Base-by-base conservation (phyloP, 2,329 filamentous ascomycete genomes). In the Alternaria incomplexa region DNA sequence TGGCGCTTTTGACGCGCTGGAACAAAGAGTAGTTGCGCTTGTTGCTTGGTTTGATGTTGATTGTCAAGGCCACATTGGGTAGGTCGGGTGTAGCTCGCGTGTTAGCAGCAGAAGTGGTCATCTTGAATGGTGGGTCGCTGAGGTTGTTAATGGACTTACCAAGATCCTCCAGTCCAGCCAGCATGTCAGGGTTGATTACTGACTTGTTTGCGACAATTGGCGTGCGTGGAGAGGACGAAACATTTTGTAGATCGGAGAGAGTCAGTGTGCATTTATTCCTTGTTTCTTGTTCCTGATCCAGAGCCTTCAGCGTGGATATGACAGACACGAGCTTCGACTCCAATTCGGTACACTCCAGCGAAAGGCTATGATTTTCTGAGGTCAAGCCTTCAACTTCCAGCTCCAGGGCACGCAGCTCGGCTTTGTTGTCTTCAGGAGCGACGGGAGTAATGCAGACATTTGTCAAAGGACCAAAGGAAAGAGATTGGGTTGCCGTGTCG, bases 11-110 rank as follows among this genome's bases (percentile, higher is more conserved):
- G 10, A 67, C 45, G 12, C 60, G 63, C 12, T 62, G 46, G 6
- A 73, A 52, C 5, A 70, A 36, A 10, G 45, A 54, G 44, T 61
- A 57, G 11, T 59, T 64, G 1, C 54, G 48, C 6, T 32, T 56
- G 4, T 66, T 58, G 9, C 26, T 28, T 4, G 61, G 22, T 7
- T 57, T 54, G 32, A 70, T 54, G 22, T 61, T 67, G 56, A 70
- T 65, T 11, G 51, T 61, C 11, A 71, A 43, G 25, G 55, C 50
- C n/a, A 63, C 17, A 2, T 56, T 56, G 45, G 51, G 62, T 9
- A 40, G 43, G 3, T 15, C 26, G 48, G 28, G 1, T n/a, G 28
- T 52, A 17, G 28, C 20, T 22, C 11, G 48, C 30, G 22, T 22
- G 12, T 52, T 17, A 11, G 36, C 17, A 25, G 43, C 7, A 46